These are phyloP conservation scores for Cocos nucifera DNA, from an alignment of 176 grass and related monocot species.

Conservation along the genomic window DNA sequence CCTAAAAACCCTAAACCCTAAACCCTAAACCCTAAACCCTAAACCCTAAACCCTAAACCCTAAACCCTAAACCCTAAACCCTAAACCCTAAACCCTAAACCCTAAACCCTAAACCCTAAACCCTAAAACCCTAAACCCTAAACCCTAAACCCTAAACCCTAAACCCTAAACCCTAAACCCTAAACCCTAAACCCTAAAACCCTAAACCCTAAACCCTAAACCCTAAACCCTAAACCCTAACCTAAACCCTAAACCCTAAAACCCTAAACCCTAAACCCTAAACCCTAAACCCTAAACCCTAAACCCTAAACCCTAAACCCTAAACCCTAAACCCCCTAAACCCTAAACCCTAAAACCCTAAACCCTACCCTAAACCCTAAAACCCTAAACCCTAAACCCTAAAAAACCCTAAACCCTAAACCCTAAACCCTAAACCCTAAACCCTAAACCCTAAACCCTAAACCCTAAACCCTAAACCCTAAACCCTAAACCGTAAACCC, in stretches of 20 bases:
- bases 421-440: conserved; percentile 2
- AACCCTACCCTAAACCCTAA: conserved; percentile 4
- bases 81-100: conserved; percentile 5
- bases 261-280: conserved; percentile 13
- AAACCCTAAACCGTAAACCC: conserved; percentile 5
- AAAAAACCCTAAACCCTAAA: too few relatives aligned
- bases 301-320: conserved; percentile 13
- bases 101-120: conserved; percentile 16
- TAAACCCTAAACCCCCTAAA: conserved; percentile 13
- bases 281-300: conserved; percentile 4
- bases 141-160: conserved; percentile 17
- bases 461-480: conserved; percentile 12
- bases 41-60: conserved; percentile 6
- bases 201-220: conserved; percentile 6
- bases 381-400: too few relatives aligned
- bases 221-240: conserved; percentile 11
- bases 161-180: conserved; percentile 7
- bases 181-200: conserved; percentile 18
- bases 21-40: conserved; percentile 3
- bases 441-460: conserved; percentile 1
- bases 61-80: conserved; percentile 11
- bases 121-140: conserved; percentile 11
- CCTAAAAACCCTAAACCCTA: too few relatives aligned
- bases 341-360: conserved; percentile 7
- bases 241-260: too few relatives aligned